Percentiles rank a stretch among this genome's conserved stretches.
phyloP scores from a whole-genome alignment of 108 stramenopile species.

The Fistulifera pelliculosa region DNA sequence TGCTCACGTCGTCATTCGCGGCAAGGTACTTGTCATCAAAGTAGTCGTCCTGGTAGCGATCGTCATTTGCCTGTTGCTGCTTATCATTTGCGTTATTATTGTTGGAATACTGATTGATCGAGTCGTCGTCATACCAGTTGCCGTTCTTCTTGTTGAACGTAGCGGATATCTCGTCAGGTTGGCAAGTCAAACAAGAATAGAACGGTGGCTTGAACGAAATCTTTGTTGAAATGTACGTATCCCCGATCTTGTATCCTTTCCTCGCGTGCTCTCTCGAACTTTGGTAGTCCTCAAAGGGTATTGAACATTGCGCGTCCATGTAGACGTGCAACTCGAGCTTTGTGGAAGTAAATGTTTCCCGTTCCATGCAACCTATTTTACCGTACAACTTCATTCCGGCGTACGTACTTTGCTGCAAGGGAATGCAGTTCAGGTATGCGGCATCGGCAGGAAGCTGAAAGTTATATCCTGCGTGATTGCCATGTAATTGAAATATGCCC shows the following conservation, averaged over 20 bases:
- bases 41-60: conserved; percentile 26
- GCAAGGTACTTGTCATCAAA: conserved; percentile 25
- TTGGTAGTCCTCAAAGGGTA: conserved; percentile 47
- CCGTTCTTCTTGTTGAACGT: conserved; percentile 58
- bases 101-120: conserved; percentile 47
- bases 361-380: conserved; percentile 81
- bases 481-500: conserved; percentile 81
- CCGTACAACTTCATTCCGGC: conserved; percentile 50
- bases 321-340: conserved; percentile 71
- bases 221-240: conserved; percentile 35
- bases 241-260: conserved; percentile 63
- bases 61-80: conserved; percentile 18
- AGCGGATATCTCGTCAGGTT: conserved; percentile 45
- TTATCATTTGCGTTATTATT: conserved; percentile 25
- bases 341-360: conserved; percentile 75
- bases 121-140: conserved; percentile 81
- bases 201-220: conserved; percentile 79
- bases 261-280: conserved; percentile 22
- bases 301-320: conserved; percentile 61
- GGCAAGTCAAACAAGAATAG: conserved; percentile 61
- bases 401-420: conserved; percentile 8
- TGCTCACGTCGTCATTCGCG: conserved; percentile 37
- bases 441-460: conserved; percentile 72
- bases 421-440: conserved; percentile 63
- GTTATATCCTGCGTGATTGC: conserved; percentile 52